Base-by-base conservation (phyloP, 441 rosid genomes). In the Sinapis alba region DNA sequence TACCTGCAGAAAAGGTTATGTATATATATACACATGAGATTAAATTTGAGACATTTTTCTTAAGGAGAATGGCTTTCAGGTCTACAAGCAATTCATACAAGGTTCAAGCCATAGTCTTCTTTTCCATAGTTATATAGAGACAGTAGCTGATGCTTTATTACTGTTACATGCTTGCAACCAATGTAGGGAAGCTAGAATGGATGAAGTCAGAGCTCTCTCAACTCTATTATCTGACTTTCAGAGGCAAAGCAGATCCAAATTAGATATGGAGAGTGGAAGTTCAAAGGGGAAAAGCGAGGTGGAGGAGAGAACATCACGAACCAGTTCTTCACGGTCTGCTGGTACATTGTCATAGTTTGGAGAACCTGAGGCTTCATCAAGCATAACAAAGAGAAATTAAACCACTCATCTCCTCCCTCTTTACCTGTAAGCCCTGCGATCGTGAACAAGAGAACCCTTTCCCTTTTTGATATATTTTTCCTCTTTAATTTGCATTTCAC, bases 1-100 rank as follows among this genome's bases (percentile, higher is more conserved):
- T 43, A 94, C 83, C 62, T 38, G 23, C 81, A 5, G 64, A 79
- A 69, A 74, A 94, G 97, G 92, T 98, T 94, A 89, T 74, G 41
- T 5, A 28, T 64, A 23, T 41, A 45, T 63, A 12, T 24, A 73
- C 27, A 9, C 7, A 12, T 36, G 8, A 2, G 9, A 34, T 59
- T 61, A 62, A 51, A n/a, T 67, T 75, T 36, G 54, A 16, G 20
- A 2, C 69, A 27, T 75, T 53, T 36, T 11, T n/a, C n/a, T n/a
- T 69, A 62, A 69, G 50, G 15, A 58, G 67, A 41, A 57, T 30
- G 38, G 28, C 62, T 51, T 16, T 20, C 66, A 90, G 96, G 79
- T 86, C 12, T 30, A 30, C 36, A n/a, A n/a, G n/a, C 85, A 27
- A 84, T 94, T 56, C 73, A 65, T 54, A 85, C 86, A 63, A 91